Base-by-base conservation (phyloP, 148 eudicot species). In the Chenopodium berlandieri region DNA sequence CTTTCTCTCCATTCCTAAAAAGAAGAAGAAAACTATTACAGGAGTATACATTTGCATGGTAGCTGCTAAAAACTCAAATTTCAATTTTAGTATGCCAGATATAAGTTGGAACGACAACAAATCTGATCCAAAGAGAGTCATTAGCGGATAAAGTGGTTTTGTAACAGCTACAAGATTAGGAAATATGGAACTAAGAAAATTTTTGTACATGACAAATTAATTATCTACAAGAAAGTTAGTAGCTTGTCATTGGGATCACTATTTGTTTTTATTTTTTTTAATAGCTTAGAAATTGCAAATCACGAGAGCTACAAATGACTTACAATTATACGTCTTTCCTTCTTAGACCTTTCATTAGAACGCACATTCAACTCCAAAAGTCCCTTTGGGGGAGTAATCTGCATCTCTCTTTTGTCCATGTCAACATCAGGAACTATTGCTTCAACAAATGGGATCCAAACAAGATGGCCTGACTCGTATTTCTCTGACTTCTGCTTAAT, bases 381-480 rank as follows among this genome's bases (percentile, higher is more conserved):
- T 75, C 99, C 99, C 88, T 90, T 93, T 47, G 99, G 99, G 74
- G 99, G 99, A 67, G 94, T 92, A 82, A 95, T 95, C 58, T 88
- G 84, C 97, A 95, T 91, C 88, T 95, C 99, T 86, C 91, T 83
- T 77, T 85, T 91, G 44, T 75, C 87, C 84, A 92, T 37, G 81
- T 95, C 97, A 81, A 95, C 92, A 80, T 85, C 82, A n/a, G 99
- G 97, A 80, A 95, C 97, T 86, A 95, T 93, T 81, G 97, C 94
- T 91, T 92, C 94, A 78, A 90, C 99, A 89, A 95, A 95, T 47
- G 99, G 99, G 75, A 95, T 88, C 94, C 94, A 95, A 83, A 90
- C 94, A 64, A 93, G 88, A 46, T 88, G 92, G 77, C 87, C 92
- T 37, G 94, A 85, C 73, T 79, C 85, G 85, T 71, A 82, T 75